These are phyloP conservation scores for Boletus speciosus DNA, from an alignment of 768 basidiomycete genomes.

Conservation along the genomic window DNA sequence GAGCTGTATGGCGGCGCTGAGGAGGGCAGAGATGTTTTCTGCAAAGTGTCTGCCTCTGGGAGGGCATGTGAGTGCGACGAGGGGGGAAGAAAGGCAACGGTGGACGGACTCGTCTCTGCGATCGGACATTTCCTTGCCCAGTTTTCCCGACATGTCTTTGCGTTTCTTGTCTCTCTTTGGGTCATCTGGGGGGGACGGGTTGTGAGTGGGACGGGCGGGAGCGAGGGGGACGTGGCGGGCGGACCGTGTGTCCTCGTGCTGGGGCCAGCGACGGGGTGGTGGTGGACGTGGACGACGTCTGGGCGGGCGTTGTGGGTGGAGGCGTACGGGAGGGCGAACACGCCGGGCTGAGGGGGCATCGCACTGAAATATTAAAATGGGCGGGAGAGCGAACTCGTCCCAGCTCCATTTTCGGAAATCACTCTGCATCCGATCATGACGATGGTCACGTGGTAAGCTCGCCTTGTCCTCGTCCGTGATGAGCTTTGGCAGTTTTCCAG, in stretches of 20 bases:
- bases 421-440: conserved; percentile 21
- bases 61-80: conserved; percentile 11
- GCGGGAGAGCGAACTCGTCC: background rate
- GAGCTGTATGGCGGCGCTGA: conserved; percentile 56
- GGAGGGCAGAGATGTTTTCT: conserved; percentile 61
- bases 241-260: conserved; percentile 40
- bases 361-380: background rate
- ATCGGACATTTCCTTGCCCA: conserved; percentile 71
- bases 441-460: conserved; percentile 11
- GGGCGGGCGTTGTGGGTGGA: conserved; percentile 43
- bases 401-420: conserved; percentile 18
- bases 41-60: conserved; percentile 56
- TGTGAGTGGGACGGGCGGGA: conserved; percentile 27
- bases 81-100: background rate
- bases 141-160: conserved; percentile 65
- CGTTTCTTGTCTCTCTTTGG: conserved; percentile 62
- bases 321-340: conserved; percentile 60
- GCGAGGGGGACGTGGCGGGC: background rate
- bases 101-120: conserved; percentile 67
- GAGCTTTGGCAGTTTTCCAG: background rate
- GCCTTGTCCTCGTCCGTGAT: too few species aligned
- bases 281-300: conserved; percentile 38
- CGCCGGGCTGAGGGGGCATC: conserved; percentile 70
- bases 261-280: conserved; percentile 40
- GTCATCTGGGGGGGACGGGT: conserved; percentile 35